phyloP scores from a whole-genome alignment of 805 yeast genomes.

The Metschnikowia lachancei region DNA sequence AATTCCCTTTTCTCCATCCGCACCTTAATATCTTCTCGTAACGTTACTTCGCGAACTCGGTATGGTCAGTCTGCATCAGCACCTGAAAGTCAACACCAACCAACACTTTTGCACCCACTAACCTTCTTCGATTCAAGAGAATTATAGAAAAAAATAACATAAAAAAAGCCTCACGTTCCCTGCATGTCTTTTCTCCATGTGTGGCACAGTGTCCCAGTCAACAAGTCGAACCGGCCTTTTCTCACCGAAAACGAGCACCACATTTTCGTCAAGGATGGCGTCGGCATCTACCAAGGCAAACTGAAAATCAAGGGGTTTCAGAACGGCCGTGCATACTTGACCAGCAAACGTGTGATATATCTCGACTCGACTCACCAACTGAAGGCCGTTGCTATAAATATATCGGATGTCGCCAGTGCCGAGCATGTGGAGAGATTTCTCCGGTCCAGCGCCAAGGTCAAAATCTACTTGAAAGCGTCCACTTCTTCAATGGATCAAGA shows the following conservation, averaged over 20 bases:
- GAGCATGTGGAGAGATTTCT: conserved; percentile 57
- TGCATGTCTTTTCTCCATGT: conserved; percentile 21
- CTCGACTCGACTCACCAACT: conserved; percentile 49
- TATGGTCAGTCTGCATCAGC: too few relatives aligned
- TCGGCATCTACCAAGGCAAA: conserved; percentile 77
- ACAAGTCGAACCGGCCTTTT: conserved; percentile 40
- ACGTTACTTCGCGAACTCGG: too few relatives aligned
- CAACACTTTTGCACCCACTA: too few relatives aligned
- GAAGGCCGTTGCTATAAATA: conserved; percentile 49
- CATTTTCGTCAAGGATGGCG: conserved; percentile 33
- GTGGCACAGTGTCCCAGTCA: conserved; percentile 39
- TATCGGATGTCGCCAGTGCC: conserved; percentile 39
- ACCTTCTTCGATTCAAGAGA: too few relatives aligned
- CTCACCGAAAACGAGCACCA: conserved; percentile 32
- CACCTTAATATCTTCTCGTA: too few relatives aligned
- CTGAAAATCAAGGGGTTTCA: conserved; percentile 62
- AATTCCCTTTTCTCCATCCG: too few relatives aligned
- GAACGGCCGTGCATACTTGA: conserved; percentile 74
- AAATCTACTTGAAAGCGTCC: conserved; percentile 23
- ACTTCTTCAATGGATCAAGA: neutral
- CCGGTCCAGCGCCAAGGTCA: conserved; percentile 77
- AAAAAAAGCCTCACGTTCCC: neutral
- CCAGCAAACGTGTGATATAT: conserved; percentile 70
- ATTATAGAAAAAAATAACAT: neutral
- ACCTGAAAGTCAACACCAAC: too few relatives aligned